These are phyloP conservation scores for Fusarium sp. DNA, from an alignment of 2,329 filamentous ascomycete genomes.

Conservation along the genomic window DNA sequence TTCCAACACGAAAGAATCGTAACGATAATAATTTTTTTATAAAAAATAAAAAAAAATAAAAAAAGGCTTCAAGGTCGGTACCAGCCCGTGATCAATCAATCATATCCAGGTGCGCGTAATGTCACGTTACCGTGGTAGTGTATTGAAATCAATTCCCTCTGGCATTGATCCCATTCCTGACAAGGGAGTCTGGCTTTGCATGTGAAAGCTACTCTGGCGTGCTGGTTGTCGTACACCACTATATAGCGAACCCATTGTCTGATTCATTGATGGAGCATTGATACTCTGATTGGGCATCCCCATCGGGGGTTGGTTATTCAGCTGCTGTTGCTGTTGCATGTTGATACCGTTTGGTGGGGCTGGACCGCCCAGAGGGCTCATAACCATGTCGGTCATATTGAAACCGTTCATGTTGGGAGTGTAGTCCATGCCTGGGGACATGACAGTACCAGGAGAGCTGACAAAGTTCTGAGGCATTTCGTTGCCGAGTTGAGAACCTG, in stretches of 20 bases:
- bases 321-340: constrained; percentile 46
- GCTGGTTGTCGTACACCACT: constrained; percentile 46
- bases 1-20: background rate
- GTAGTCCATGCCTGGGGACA: constrained; percentile 66
- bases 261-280: constrained; percentile 39
- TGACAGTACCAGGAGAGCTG: constrained; percentile 62
- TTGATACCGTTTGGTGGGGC: constrained; percentile 40
- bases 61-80: background rate
- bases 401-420: constrained; percentile 60
- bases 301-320: constrained; percentile 51
- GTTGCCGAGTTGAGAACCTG: constrained; percentile 45
- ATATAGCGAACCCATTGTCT: constrained; percentile 49
- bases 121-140: background rate
- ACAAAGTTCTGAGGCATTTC: constrained; percentile 64
- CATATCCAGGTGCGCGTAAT: background rate
- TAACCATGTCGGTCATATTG: constrained; percentile 65
- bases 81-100: background rate
- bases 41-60: background rate
- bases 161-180: constrained; percentile 49
- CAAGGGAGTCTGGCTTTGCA: constrained; percentile 49
- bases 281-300: constrained; percentile 46
- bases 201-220: constrained; percentile 52
- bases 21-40: background rate
- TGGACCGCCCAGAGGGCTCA: constrained; percentile 60
- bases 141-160: constrained; percentile 44